Evolutionary conservation across 2,329 filamentous ascomycete genomes (phyloP), one percentile per base, ranked within the genome.

Genomic region (Fusarium sp.): DNA sequence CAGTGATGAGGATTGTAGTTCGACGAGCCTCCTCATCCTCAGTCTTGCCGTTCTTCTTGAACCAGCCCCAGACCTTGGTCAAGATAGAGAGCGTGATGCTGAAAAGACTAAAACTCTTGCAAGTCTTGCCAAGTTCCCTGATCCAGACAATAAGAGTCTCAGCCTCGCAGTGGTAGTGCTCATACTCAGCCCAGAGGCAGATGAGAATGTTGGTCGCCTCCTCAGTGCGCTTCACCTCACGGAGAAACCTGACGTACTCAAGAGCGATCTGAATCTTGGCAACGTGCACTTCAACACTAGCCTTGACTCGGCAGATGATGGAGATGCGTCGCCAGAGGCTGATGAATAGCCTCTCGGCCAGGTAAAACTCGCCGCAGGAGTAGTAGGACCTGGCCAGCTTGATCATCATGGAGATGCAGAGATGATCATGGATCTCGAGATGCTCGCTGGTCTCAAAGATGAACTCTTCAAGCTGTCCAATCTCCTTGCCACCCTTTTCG

Each of bases 161-260:
- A 0, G 75, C 70, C 55, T 79, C 76, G n/a, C 77, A 78, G 2
- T 55, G 63, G 55, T 77, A 67, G 60, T 81, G 71, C 67, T 81
- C 77, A 38, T 81, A 81, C 70, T 82, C 80, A 1, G 77, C 77
- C 79, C 80, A 82, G 6, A 82, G 68, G 31, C 78, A 80, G 31
- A 81, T 77, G 58, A 82, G 73, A 9, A 82, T 80, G 50, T 77
- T 81, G 34, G 71, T 74, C 2, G 80, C 79, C 56, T 82, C 80
- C 23, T 80, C 76, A 6, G 61, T 60, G 2, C 79, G 79, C 31
- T 77, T 73, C 10, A 73, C 64, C 11, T 73, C 67, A 18, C 73
- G 70, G 25, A 82, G 67, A 61, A 80, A 81, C 44, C 71, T 69
- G 54, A 77, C 68, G 55, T 82, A 82, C 64, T 79, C 77, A 2